These are phyloP conservation scores for Asterophora lycoperdoides DNA, from an alignment of 768 basidiomycete genomes.

Conservation along the genomic window DNA sequence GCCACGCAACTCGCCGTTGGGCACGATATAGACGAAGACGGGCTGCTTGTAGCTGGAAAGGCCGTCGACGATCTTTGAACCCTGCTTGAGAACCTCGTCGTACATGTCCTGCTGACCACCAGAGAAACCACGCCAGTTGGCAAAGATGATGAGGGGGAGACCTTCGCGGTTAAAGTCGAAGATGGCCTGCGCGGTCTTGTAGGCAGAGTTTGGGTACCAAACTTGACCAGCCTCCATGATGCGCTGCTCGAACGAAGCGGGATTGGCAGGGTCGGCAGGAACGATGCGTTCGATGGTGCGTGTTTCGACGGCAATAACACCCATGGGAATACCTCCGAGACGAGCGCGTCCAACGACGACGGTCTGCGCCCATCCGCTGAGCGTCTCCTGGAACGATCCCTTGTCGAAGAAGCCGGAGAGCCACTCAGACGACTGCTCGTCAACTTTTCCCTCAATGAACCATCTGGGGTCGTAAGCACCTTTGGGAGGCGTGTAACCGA, in stretches of 20 bases:
- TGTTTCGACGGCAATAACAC: constrained; percentile 97
- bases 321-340: constrained; percentile 94
- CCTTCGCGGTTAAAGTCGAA: constrained; percentile 98
- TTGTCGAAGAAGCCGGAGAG: constrained; percentile 94
- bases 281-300: constrained; percentile 95
- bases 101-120: constrained; percentile 99
- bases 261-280: constrained; percentile 97
- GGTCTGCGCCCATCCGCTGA: constrained; percentile 99
- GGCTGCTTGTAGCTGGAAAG: constrained; percentile 96
- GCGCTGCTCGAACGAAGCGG: constrained; percentile 91
- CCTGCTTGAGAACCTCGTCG: constrained; percentile 95
- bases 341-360: constrained; percentile 96
- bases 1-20: constrained; percentile 97
- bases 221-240: constrained; percentile 99
- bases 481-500: constrained; percentile 87
- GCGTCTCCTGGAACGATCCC: constrained; percentile 96
- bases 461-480: constrained; percentile 95
- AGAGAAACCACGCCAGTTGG: constrained; percentile 99
- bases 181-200: constrained; percentile 99
- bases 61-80: constrained; percentile 98
- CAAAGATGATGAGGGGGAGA: constrained; percentile 95
- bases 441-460: constrained; percentile 93
- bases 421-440: constrained; percentile 76
- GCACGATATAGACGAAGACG: constrained; percentile 97
- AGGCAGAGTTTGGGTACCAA: constrained; percentile 99